These are phyloP conservation scores for Cryomyces minteri DNA, from an alignment of 495 filamentous ascomycete species.

Conservation along the genomic window DNA sequence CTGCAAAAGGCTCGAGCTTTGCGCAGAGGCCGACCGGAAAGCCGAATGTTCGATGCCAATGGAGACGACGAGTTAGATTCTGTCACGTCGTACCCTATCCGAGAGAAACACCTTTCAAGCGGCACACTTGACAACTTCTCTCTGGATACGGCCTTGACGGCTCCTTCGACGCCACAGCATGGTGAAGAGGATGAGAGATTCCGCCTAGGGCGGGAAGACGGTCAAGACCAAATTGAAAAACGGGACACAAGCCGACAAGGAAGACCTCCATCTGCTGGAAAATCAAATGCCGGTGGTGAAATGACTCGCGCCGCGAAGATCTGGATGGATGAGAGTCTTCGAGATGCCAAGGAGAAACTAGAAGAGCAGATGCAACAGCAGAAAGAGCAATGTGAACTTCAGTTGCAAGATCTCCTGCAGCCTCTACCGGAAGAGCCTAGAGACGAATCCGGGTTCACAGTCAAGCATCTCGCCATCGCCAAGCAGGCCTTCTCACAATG, in stretches of 20 bases:
- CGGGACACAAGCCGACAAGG: slow-evolving; percentile 74
- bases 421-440: neutral
- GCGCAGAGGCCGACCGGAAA: slow-evolving; percentile 47
- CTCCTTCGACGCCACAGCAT: slow-evolving; percentile 77
- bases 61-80: slow-evolving; percentile 77
- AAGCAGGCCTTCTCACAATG: slow-evolving; percentile 49
- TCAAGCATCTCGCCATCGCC: slow-evolving; percentile 40
- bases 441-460: slow-evolving; percentile 1
- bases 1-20: slow-evolving; percentile 75
- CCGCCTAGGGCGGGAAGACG: slow-evolving; percentile 59
- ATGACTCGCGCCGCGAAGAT: slow-evolving; percentile 72
- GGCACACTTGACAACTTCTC: slow-evolving; percentile 95
- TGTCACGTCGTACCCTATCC: slow-evolving; percentile 64
- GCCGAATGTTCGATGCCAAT: slow-evolving; percentile 25
- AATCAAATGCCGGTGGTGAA: slow-evolving; percentile 57
- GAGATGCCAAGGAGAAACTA: slow-evolving; percentile 68
- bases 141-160: slow-evolving; percentile 80
- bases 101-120: slow-evolving; percentile 93
- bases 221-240: slow-evolving; percentile 74
- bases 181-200: slow-evolving; percentile 57
- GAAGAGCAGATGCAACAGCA: slow-evolving; percentile 28
- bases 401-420: slow-evolving; percentile 42
- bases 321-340: slow-evolving; percentile 71
- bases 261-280: slow-evolving; percentile 61
- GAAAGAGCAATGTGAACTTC: slow-evolving; percentile 50